Conservation (phyloP, 495 filamentous ascomycete species). For the Corynascus novoguineensis region DNA sequence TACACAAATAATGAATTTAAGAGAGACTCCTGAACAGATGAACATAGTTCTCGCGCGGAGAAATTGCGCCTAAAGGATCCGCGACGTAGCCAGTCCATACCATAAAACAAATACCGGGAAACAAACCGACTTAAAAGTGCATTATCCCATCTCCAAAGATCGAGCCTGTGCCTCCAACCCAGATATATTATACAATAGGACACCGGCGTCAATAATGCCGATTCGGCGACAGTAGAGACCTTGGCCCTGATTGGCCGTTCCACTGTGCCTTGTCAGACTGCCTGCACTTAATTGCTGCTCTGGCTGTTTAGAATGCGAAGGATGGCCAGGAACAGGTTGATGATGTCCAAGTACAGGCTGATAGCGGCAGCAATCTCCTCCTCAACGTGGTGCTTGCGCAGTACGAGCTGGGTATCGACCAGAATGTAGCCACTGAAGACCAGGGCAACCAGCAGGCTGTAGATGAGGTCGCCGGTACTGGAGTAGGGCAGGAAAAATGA, state of each 20-base stretch:
- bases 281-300: constrained; percentile 62
- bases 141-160: no score
- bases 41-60: no score
- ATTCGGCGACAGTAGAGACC: not conserved
- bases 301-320: constrained; percentile 85
- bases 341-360: constrained; percentile 89
- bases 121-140: no score
- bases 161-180: not conserved
- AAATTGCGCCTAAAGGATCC: no score
- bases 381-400: constrained; percentile 94
- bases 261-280: not conserved
- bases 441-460: constrained; percentile 71
- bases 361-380: constrained; percentile 98
- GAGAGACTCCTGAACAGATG: no score
- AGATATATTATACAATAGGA: not conserved
- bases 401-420: constrained; percentile 90
- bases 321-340: constrained; percentile 94
- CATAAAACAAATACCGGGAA: constrained; percentile 1
- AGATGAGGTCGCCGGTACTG: constrained; percentile 74
- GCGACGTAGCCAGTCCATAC: not conserved
- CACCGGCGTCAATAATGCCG: not conserved
- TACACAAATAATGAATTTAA: no score
- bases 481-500: constrained; percentile 74
- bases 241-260: not conserved
- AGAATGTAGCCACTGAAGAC: constrained; percentile 93